Conservation (phyloP, 2,329 filamentous ascomycete species). For the Aspergillus brasiliensis region DNA sequence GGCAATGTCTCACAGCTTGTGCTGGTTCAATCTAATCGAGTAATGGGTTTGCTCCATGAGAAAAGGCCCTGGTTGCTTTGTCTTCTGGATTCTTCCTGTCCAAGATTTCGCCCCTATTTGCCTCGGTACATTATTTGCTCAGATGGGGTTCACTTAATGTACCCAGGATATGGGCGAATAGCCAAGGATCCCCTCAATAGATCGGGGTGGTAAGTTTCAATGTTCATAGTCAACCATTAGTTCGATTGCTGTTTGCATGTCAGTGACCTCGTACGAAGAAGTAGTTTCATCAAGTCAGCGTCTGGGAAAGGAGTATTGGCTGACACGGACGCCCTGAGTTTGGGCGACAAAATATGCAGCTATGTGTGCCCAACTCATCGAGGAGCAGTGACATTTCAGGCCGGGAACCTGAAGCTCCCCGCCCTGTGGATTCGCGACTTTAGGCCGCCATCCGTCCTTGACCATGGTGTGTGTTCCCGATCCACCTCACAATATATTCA, state of each 20-base stretch:
- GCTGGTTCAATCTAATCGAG: constrained; percentile 7
- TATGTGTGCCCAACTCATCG: constrained; percentile 32
- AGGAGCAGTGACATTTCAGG: constrained; percentile 15
- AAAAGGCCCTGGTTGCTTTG: background rate
- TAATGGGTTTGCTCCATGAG: background rate
- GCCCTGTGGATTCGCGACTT: constrained; percentile 17
- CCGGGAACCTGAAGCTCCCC: constrained; percentile 20
- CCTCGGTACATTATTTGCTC: background rate
- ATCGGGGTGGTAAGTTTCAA: background rate
- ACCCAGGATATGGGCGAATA: background rate
- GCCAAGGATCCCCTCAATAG: background rate
- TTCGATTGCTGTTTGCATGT: constrained; percentile 9
- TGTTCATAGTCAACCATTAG: constrained; percentile 1
- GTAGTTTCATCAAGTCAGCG: background rate
- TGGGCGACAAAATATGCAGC: constrained; percentile 31
- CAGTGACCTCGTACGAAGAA: background rate
- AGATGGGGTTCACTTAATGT: background rate
- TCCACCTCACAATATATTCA: constrained; percentile 2
- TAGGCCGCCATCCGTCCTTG: constrained; percentile 18
- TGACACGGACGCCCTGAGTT: constrained; percentile 19
- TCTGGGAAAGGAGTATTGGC: constrained; percentile 14
- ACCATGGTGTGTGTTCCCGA: constrained; percentile 1
- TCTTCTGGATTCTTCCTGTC: background rate
- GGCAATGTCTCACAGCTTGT: constrained; percentile 6
- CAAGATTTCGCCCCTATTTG: background rate